Evolutionary conservation across 805 yeast species (phyloP).

Genomic region (Schizosaccharomyces cryophilus): DNA sequence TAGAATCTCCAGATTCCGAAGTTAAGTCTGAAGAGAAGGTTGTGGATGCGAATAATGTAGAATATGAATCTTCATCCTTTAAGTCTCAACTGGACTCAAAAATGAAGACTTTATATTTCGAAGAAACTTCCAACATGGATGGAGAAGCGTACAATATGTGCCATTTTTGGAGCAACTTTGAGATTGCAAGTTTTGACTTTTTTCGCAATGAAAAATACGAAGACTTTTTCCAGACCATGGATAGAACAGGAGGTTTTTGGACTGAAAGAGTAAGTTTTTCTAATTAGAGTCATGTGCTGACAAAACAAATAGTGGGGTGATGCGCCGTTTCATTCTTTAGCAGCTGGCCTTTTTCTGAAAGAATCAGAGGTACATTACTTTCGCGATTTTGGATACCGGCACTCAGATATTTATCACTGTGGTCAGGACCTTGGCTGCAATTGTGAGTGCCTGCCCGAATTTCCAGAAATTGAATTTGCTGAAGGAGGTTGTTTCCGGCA

Average conservation of each 20-base stretch:
- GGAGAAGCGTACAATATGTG: constrained; percentile 58
- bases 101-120: background rate
- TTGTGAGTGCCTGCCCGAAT: constrained; percentile 45
- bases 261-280: constrained; percentile 28
- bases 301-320: constrained; percentile 49
- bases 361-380: constrained; percentile 62
- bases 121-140: constrained; percentile 32
- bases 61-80: background rate
- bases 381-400: constrained; percentile 76
- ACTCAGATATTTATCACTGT: constrained; percentile 60
- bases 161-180: constrained; percentile 76
- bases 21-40: too few species aligned
- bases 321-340: constrained; percentile 82
- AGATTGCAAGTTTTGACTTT: constrained; percentile 61
- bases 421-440: constrained; percentile 55
- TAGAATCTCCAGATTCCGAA: constrained; percentile 10
- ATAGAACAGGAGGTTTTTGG: constrained; percentile 58
- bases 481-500: constrained; percentile 17
- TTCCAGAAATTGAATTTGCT: constrained; percentile 14
- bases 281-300: background rate
- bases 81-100: background rate
- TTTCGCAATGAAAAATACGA: constrained; percentile 43
- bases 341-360: constrained; percentile 50
- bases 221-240: constrained; percentile 43
- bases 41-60: too few species aligned